These are phyloP conservation scores for Heritiera littoralis DNA, from an alignment of 345 rosid genomes.

Conservation along the genomic window DNA sequence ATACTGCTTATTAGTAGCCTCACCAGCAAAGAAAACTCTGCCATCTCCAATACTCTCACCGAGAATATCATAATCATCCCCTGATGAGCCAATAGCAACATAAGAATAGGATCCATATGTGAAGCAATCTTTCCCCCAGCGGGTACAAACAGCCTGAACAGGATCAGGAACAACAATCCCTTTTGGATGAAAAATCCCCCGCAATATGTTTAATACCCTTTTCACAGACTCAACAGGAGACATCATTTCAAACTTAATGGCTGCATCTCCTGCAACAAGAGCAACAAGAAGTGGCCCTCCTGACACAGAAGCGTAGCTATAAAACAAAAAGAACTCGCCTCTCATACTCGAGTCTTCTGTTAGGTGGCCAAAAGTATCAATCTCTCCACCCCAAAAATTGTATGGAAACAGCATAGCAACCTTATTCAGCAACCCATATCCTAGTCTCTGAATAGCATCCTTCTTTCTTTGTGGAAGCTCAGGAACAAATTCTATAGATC, in stretches of 20 bases:
- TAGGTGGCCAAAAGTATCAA: conserved; percentile 89
- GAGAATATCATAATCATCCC: conserved; percentile 93
- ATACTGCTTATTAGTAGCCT: conserved; percentile 92
- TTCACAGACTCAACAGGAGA: conserved; percentile 87
- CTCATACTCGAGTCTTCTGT: conserved; percentile 74
- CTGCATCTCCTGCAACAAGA: conserved; percentile 93
- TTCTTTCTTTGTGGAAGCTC: conserved; percentile 86
- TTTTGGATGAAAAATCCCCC: conserved; percentile 82
- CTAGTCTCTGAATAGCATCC: conserved; percentile 80
- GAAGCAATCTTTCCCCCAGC: conserved; percentile 92
- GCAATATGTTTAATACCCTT: conserved; percentile 65
- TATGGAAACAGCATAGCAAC: conserved; percentile 82
- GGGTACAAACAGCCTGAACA: conserved; percentile 82
- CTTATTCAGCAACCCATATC: conserved; percentile 84
- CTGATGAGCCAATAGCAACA: conserved; percentile 90
- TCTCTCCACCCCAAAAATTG: conserved; percentile 92
- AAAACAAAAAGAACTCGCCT: conserved; percentile 93
- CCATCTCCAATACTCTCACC: conserved; percentile 93
- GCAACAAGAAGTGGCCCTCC: conserved; percentile 94
- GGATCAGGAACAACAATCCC: conserved; percentile 97
- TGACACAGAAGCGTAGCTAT: conserved; percentile 86
- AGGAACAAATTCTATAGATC: conserved; percentile 68
- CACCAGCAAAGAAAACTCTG: conserved; percentile 95
- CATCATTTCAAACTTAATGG: conserved; percentile 72
- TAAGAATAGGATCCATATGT: conserved; percentile 86